These are phyloP conservation scores for Lepidium didymum DNA, from an alignment of 345 rosid genomes.

Conservation along the genomic window DNA sequence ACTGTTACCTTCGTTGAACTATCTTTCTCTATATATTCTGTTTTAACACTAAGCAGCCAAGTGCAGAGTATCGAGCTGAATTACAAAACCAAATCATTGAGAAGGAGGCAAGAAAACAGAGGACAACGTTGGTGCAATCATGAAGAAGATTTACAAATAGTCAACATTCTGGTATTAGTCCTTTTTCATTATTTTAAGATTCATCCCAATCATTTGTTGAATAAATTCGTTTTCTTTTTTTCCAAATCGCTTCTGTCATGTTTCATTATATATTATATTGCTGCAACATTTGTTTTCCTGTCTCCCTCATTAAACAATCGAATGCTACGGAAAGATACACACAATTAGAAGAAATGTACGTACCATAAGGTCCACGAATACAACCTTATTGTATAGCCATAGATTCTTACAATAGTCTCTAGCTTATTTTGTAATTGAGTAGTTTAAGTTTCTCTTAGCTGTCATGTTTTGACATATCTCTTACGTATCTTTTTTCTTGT, in stretches of 20 bases:
- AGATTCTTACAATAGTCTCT: slow-evolving; percentile 23
- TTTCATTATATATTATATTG: not conserved
- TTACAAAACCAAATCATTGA: slow-evolving; percentile 9
- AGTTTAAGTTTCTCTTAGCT: slow-evolving; percentile 14
- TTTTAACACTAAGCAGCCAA: slow-evolving; percentile 20
- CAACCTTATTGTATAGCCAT: slow-evolving; percentile 5
- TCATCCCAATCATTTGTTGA: slow-evolving; percentile 5
- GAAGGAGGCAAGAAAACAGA: slow-evolving; percentile 8
- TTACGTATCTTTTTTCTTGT: not conserved
- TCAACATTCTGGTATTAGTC: slow-evolving; percentile 8
- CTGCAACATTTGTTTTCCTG: slow-evolving; percentile 2
- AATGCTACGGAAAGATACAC: not conserved
- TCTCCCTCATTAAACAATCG: not conserved
- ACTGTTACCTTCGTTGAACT: not conserved
- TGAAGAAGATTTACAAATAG: slow-evolving; percentile 11
- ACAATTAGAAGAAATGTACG: slow-evolving; percentile 8
- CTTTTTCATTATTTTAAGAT: not conserved
- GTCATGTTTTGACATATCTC: slow-evolving; percentile 7
- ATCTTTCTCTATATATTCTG: not conserved
- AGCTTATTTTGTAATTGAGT: not conserved
- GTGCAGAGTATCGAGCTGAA: slow-evolving; percentile 23
- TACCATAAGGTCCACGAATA: slow-evolving; percentile 18
- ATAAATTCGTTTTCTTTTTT: not conserved
- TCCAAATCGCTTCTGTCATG: slow-evolving; percentile 21
- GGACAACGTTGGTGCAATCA: slow-evolving; percentile 12